Conservation (phyloP, 176 grass and related monocot species). For the Echinochloa phyllopogon region DNA sequence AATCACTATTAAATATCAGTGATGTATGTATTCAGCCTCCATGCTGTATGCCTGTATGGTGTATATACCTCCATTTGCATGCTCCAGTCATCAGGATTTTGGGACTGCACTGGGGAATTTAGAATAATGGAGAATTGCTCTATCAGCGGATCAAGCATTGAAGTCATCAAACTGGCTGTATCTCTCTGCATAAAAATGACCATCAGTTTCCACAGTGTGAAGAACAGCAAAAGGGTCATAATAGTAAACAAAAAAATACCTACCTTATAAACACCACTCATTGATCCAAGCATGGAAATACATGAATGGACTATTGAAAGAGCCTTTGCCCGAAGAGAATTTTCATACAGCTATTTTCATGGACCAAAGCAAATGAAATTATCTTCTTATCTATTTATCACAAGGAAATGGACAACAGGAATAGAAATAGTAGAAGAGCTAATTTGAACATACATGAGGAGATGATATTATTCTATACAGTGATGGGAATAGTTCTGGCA, state of each 20-base stretch:
- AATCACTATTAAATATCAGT: constrained; percentile 41
- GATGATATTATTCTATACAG: constrained; percentile 86
- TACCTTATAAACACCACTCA: constrained; percentile 97
- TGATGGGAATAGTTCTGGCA: constrained; percentile 84
- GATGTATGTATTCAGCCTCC: not conserved
- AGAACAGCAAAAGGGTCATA: not conserved
- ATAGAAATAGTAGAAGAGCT: constrained; percentile 3
- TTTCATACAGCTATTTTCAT: constrained; percentile 80
- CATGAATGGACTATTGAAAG: constrained; percentile 89
- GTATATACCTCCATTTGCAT: constrained; percentile 96
- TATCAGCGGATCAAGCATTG: constrained; percentile 79
- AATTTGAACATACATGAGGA: constrained; percentile 64
- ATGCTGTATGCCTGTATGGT: not conserved
- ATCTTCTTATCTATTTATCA: constrained; percentile 15
- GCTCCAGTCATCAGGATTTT: constrained; percentile 95
- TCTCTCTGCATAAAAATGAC: constrained; percentile 68
- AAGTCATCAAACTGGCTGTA: constrained; percentile 72
- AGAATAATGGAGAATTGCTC: constrained; percentile 81
- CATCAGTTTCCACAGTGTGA: constrained; percentile 26
- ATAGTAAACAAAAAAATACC: constrained; percentile 18
- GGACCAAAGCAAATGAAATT: constrained; percentile 41
- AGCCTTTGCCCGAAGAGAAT: constrained; percentile 82
- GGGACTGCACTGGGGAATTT: constrained; percentile 71
- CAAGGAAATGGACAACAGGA: constrained; percentile 21
- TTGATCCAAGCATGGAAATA: constrained; percentile 93